Conservation (phyloP, 2,329 filamentous ascomycete genomes). For the Pezicula carpinea region DNA sequence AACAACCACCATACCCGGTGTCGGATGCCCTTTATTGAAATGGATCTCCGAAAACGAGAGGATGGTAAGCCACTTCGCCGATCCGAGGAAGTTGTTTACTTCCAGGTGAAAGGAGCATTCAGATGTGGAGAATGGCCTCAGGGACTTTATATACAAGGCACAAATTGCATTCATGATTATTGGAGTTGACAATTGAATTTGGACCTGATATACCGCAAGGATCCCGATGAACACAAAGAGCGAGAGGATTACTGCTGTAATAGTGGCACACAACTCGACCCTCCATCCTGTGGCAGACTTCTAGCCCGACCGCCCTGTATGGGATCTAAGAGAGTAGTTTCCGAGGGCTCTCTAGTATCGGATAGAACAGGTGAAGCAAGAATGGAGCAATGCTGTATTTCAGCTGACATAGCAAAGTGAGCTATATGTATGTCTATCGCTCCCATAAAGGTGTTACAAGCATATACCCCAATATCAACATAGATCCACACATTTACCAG, state of each 20-base stretch:
- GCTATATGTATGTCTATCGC: conserved; percentile 2
- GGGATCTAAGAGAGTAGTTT: conserved; percentile 8
- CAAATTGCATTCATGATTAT: conserved; percentile 10
- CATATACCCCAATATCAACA: neutral
- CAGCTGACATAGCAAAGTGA: conserved; percentile 5
- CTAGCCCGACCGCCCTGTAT: conserved; percentile 3
- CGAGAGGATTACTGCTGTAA: conserved; percentile 1
- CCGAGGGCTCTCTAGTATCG: conserved; percentile 3
- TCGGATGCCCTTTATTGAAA: neutral
- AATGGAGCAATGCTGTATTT: conserved; percentile 9
- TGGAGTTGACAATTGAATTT: conserved; percentile 9
- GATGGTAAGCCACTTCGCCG: conserved; percentile 4
- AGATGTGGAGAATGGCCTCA: neutral
- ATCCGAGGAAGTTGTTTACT: conserved; percentile 3
- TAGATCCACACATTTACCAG: neutral
- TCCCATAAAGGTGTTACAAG: neutral
- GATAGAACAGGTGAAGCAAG: conserved; percentile 9
- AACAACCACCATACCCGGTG: conserved; percentile 1
- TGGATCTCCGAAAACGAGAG: neutral
- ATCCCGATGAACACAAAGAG: neutral
- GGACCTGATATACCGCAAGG: conserved; percentile 11
- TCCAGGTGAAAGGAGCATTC: neutral
- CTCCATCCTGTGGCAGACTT: conserved; percentile 5
- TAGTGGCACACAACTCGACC: conserved; percentile 3
- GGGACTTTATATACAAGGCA: conserved; percentile 10